These are phyloP conservation scores for Gossypium australe DNA, from an alignment of 345 rosid genomes.

Conservation along the genomic window DNA sequence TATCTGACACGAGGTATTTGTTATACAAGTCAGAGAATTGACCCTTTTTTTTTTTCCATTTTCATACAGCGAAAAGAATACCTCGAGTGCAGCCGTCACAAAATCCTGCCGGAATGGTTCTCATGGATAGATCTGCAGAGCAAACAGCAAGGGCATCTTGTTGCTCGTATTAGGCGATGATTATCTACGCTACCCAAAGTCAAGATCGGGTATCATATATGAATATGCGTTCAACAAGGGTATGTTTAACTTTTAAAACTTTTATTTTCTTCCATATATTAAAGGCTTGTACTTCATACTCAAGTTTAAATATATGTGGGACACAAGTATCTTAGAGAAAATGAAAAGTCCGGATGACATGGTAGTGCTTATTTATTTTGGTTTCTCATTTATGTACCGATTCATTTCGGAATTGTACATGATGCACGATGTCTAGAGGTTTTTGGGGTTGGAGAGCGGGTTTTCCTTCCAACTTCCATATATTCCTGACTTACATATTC, in stretches of 20 bases:
- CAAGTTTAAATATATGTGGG: too few species aligned
- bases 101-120: slow-evolving; percentile 84
- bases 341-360: too few species aligned
- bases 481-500: background rate
- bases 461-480: slow-evolving; percentile 14
- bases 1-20: background rate
- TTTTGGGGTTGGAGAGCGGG: slow-evolving; percentile 17
- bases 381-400: slow-evolving; percentile 2
- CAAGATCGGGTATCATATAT: too few species aligned
- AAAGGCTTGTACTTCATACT: too few species aligned
- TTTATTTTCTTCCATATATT: too few species aligned
- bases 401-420: slow-evolving; percentile 22
- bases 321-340: too few species aligned
- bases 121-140: slow-evolving; percentile 69
- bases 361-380: background rate
- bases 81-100: slow-evolving; percentile 83
- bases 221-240: too few species aligned
- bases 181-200: background rate
- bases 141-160: slow-evolving; percentile 67
- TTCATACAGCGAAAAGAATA: slow-evolving; percentile 60
- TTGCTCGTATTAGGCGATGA: slow-evolving; percentile 41
- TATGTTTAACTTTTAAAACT: too few species aligned
- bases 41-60: background rate
- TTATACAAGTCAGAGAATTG: background rate
- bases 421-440: background rate